Evolutionary conservation across 1,139 yeast species (phyloP), one percentile per base, ranked within the genome.

Genomic region (Kazachstania sp.): DNA sequence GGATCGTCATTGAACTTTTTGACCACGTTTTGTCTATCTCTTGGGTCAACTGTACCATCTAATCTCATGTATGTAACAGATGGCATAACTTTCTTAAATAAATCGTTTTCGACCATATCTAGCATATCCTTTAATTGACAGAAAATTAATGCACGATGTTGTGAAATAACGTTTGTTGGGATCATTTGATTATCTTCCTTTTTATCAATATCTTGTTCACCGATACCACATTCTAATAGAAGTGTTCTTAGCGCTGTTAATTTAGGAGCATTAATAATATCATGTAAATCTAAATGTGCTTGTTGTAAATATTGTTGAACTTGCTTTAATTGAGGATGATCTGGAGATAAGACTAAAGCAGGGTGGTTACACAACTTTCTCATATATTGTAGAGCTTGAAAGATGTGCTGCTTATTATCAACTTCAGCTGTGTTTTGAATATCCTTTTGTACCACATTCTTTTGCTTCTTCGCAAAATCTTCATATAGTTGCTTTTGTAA

Each of bases 51-150:
- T 51, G 88, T 79, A 51, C 98, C 98, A 64, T 94, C 99, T 54
- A 94, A 73, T 56, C 98, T 78, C 94, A 92, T 83, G 60, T 86
- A 94, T 0, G 97, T 83, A 2, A 94, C 98, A 3, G 84, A 75
- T 0, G 98, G 97, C 79, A 94, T 78, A 56, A 81, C 77, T 61
- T 83, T 87, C 61, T 78, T 82, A 53, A 94, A 74, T 47, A 94
- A 73, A 56, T 92, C 96, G 51, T 83, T 81, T 65, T 94, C 98
- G 43, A 94, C 96, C 73, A 92, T 86, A 62, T 94, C 97, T 57
- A 94, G 74, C 99, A 94, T 94, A 62, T 94, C 98, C 64, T 92
- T 92, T 68, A 92, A 75, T 65, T 94, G 99, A 69, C 97, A 94
- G 67, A 94, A 94, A 46, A 94, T 83, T 57, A 94, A 77, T 1